Conservation (phyloP, 331 rosid species). For the Dryas integrifolia region DNA sequence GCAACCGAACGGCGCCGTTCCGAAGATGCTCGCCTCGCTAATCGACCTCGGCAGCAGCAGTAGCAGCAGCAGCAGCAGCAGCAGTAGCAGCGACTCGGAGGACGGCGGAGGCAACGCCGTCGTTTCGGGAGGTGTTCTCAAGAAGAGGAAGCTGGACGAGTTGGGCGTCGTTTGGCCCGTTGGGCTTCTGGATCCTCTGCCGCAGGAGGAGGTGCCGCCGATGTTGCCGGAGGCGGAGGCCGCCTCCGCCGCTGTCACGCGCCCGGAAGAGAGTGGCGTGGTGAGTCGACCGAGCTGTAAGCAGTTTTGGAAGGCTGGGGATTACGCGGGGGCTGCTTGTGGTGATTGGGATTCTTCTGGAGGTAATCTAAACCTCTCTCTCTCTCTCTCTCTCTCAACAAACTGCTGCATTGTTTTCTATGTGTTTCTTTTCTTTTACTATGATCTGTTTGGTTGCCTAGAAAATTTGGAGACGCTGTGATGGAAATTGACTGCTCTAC, state of each 20-base stretch:
- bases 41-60: slow-evolving; percentile 43
- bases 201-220: slow-evolving; percentile 1
- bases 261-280: neutral
- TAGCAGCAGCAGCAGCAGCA: slow-evolving; percentile 36
- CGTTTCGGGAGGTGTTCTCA: slow-evolving; percentile 15
- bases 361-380: slow-evolving; percentile 33
- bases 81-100: slow-evolving; percentile 43
- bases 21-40: slow-evolving; percentile 16
- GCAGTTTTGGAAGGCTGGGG: slow-evolving; percentile 98
- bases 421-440: neutral
- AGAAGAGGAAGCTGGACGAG: slow-evolving; percentile 42
- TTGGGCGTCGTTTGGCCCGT: slow-evolving; percentile 48
- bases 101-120: neutral
- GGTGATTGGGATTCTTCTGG: slow-evolving; percentile 39
- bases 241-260: neutral
- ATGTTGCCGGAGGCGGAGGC: neutral
- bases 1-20: slow-evolving; percentile 10
- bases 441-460: slow-evolving; percentile 13
- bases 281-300: slow-evolving; percentile 25
- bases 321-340: slow-evolving; percentile 51
- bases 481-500: neutral
- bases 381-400: neutral
- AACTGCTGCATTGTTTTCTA: neutral
- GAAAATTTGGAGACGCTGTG: neutral
- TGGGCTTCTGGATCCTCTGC: slow-evolving; percentile 43